A percentile compares a stretch with the other conserved stretches of the same genome.
Evolutionary conservation across 306 rosid genomes (phyloP).

Genomic region (Argentina anserina): DNA sequence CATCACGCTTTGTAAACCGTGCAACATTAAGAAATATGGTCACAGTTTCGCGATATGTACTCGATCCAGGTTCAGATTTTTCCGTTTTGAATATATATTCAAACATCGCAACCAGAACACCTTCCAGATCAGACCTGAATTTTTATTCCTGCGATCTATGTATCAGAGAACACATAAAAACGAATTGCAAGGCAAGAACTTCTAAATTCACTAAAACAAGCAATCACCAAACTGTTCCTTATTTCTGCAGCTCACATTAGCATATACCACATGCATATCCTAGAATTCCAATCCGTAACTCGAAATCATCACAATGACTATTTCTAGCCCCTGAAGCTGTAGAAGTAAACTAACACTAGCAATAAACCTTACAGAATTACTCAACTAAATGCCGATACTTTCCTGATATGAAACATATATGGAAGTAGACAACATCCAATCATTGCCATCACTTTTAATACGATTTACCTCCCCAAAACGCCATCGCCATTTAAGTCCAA

Average conservation of each 20-base stretch:
- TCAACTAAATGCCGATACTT: background rate
- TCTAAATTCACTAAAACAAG: background rate
- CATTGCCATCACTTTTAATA: background rate
- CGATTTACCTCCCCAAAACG: constrained; percentile 45
- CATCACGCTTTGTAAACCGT: constrained; percentile 45
- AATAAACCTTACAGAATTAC: background rate
- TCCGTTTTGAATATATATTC: constrained; percentile 38
- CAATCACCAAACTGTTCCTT: background rate
- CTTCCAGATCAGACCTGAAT: constrained; percentile 83
- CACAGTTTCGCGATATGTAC: constrained; percentile 42
- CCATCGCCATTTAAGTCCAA: constrained; percentile 51
- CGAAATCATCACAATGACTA: background rate
- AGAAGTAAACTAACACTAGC: background rate
- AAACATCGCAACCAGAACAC: constrained; percentile 51
- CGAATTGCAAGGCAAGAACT: background rate
- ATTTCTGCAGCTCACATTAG: background rate
- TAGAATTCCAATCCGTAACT: background rate
- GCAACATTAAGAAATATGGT: constrained; percentile 66
- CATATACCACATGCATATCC: background rate
- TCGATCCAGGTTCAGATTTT: constrained; percentile 42
- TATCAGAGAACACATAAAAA: constrained; percentile 24
- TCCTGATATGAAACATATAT: background rate
- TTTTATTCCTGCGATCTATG: constrained; percentile 25
- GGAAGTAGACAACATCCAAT: background rate
- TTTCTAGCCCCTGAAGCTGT: background rate